These are phyloP conservation scores for Atkinsonella texensis DNA, from an alignment of 2,329 filamentous ascomycete species.

Conservation along the genomic window DNA sequence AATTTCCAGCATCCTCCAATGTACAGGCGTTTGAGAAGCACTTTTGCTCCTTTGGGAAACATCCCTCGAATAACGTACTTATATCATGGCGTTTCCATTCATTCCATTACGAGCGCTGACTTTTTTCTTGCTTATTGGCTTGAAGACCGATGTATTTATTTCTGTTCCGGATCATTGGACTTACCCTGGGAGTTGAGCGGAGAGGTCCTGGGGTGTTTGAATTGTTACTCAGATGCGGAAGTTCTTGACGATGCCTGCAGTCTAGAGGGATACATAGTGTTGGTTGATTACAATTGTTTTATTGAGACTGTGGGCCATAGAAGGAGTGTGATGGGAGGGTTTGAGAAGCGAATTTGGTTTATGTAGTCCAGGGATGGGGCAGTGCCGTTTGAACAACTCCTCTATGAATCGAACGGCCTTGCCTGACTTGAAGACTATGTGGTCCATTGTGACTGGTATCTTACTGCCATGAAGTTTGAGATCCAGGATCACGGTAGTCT, in stretches of 20 bases:
- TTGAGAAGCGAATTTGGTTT: too few relatives aligned
- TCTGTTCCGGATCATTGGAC: not conserved
- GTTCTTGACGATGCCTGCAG: not conserved
- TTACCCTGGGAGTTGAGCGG: not conserved
- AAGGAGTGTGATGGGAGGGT: too few relatives aligned
- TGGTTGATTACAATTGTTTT: too few relatives aligned
- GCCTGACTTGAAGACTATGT: too few relatives aligned
- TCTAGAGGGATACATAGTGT: not conserved
- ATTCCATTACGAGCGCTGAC: not conserved
- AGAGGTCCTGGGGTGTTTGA: not conserved
- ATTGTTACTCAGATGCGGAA: too few relatives aligned
- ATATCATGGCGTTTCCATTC: not conserved
- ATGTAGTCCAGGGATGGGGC: too few relatives aligned
- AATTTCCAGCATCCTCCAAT: conserved; percentile 5
- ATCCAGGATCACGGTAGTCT: too few relatives aligned
- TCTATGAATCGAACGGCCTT: too few relatives aligned
- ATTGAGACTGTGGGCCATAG: too few relatives aligned
- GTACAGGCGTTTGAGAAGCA: not conserved
- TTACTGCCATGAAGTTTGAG: too few relatives aligned
- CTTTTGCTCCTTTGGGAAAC: conserved; percentile 3
- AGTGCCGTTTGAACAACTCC: too few relatives aligned
- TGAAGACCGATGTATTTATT: not conserved
- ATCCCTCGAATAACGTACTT: not conserved
- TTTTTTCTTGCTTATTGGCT: not conserved
- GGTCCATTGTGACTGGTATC: too few relatives aligned